A percentile compares a stretch with the other conserved stretches of the same genome.
Conservation (phyloP, 2,329 filamentous ascomycete species). For the Xylariaceae sp. region DNA sequence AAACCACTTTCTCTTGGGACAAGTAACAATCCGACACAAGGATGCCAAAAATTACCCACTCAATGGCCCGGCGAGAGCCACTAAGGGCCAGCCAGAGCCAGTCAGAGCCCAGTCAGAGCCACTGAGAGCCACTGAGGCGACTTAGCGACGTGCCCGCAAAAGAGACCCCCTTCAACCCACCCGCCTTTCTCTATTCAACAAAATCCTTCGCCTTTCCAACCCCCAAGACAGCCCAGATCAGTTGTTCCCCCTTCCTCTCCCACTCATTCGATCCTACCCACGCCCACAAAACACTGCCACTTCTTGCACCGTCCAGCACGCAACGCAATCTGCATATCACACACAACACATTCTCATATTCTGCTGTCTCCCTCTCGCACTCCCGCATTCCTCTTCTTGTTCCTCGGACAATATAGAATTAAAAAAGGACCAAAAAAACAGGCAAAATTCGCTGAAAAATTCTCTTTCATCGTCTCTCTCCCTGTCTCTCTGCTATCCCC, state of each 20-base stretch:
- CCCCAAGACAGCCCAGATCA: constrained; percentile 17
- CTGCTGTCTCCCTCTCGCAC: constrained; percentile 3
- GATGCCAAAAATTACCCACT: constrained; percentile 7
- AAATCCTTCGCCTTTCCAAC: constrained; percentile 22
- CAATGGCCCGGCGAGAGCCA: constrained; percentile 12
- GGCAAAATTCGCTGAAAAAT: constrained; percentile 8
- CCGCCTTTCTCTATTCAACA: constrained; percentile 22
- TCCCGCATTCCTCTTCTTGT: constrained; percentile 1
- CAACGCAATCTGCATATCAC: constrained; percentile 14
- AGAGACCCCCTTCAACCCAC: constrained; percentile 6
- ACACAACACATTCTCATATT: neutral
- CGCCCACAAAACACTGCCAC: constrained; percentile 17
- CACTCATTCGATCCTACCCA: constrained; percentile 23
- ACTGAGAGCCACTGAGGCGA: constrained; percentile 12
- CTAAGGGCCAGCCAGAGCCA: constrained; percentile 2
- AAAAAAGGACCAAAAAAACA: constrained; percentile 10
- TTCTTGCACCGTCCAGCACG: constrained; percentile 17
- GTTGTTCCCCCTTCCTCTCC: constrained; percentile 18
- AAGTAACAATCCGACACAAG: constrained; percentile 9
- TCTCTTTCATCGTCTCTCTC: constrained; percentile 10
- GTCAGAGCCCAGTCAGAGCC: too few relatives aligned
- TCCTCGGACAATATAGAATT: constrained; percentile 13
- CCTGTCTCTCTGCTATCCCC: too few relatives aligned
- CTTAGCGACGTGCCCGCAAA: constrained; percentile 13
- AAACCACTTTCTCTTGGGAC: constrained; percentile 11